These are phyloP conservation scores for Lepidium sativum DNA, from an alignment of 345 rosid genomes.

Conservation along the genomic window DNA sequence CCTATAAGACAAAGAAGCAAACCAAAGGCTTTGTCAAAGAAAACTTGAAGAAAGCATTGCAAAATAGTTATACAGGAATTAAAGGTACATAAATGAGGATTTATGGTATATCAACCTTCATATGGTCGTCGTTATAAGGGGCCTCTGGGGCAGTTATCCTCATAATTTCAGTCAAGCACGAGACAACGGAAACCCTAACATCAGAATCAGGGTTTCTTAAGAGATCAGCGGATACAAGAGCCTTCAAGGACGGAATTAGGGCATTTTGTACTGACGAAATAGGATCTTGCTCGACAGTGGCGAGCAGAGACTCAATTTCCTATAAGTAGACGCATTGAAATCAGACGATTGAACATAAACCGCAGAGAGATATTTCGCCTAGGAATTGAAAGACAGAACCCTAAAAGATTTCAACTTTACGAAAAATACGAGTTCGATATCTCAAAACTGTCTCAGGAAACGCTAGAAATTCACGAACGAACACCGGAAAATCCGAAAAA, in stretches of 20 bases:
- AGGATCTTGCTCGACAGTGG: constrained; percentile 60
- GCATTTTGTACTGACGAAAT: constrained; percentile 36
- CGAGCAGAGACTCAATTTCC: constrained; percentile 50
- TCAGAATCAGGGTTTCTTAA: constrained; percentile 45
- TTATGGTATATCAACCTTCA: constrained; percentile 44
- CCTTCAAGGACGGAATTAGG: constrained; percentile 48
- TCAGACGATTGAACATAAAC: neutral
- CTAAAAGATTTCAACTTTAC: constrained; percentile 5
- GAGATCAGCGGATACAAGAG: constrained; percentile 44
- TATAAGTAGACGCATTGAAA: constrained; percentile 13
- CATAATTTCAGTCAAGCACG: constrained; percentile 60
- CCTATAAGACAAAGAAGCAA: constrained; percentile 39
- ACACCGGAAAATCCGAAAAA: neutral
- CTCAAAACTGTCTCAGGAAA: neutral
- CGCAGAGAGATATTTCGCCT: neutral
- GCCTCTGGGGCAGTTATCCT: constrained; percentile 80
- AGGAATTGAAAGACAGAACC: neutral
- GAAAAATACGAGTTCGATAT: neutral
- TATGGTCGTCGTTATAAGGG: constrained; percentile 54
- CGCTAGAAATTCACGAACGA: neutral
- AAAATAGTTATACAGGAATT: neutral
- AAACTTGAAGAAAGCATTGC: neutral
- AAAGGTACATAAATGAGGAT: neutral
- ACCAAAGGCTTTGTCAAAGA: neutral
- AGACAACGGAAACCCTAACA: constrained; percentile 57